Evolutionary conservation across 805 yeast genomes (phyloP), one percentile per base, ranked within the genome.

Genomic region (Candida insectalens): DNA sequence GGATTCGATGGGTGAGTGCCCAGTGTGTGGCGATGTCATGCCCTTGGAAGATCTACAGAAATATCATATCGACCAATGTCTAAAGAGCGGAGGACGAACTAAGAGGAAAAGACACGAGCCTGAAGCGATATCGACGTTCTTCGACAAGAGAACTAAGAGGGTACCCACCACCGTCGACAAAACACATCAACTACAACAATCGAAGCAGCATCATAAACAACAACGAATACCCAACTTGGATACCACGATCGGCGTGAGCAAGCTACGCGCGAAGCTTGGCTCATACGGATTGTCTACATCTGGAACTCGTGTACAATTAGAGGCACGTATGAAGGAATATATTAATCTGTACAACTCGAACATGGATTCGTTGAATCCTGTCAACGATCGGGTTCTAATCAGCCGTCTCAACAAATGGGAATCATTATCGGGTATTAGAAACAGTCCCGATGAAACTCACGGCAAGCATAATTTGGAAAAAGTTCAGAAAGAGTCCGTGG

Each of bases 341-440:
- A 74, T 80, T 36, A 72, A 77, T 21, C 49, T 85, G 8, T 81
- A 78, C 75, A 88, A 88, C 49, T 77, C 95, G 9, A 85, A 85
- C 47, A 67, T 77, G 28, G 95, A 85, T 49, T 69, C 87, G 5
- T 59, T 69, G 23, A 65, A 62, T 20, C 95, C 95, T 0, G 71
- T 70, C 4, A 55, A 71, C 18, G 76, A 74, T 16, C 57, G 61
- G 25, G 69, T 71, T 4, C 53, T 88, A 32, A 61, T 71, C 31
- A 71, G 67, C 34, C 69, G 68, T 33, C 61, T 88, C 25, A 51
- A 57, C 16, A 73, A 74, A 45, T 82, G 94, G 94, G 95, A 85
- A 47, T 52, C 51, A 4, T 19, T 30, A n/a, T 4, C 21, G 26
- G 21, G 13, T n/a, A 29, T 47, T 10, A 44, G 42, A 10, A 50